Percentiles rank a stretch among this genome's conserved stretches.
Evolutionary conservation across 352 stramenopile genomes (phyloP).

Genomic region (Thalassiosira hispida): DNA sequence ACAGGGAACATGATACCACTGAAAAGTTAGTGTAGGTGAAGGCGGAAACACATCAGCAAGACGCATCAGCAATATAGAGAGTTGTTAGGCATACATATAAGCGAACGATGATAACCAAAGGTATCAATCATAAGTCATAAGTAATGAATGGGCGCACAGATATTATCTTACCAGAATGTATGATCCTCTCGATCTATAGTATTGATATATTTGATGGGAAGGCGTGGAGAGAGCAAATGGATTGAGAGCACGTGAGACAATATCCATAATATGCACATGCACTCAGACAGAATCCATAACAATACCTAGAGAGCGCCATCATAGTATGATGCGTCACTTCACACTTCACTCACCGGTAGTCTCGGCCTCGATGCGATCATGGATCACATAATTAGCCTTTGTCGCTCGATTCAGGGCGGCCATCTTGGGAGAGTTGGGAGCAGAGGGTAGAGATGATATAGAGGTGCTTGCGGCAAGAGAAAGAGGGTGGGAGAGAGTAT

Average conservation of each 20-base stretch:
- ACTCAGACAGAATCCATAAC: no score
- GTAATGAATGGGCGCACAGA: no score
- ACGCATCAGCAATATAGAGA: background rate
- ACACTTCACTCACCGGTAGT: conserved; percentile 69
- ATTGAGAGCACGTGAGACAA: no score
- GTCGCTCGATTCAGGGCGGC: conserved; percentile 74
- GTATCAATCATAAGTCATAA: no score
- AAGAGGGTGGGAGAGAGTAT: no score
- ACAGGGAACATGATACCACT: conserved; percentile 88
- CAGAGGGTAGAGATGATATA: no score
- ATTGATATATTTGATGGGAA: conserved; percentile 1
- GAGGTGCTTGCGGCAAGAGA: no score
- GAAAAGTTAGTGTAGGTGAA: conserved; percentile 5
- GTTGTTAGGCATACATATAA: no score
- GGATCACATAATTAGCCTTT: conserved; percentile 74
- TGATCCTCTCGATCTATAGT: conserved; percentile 83
- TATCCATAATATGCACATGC: no score
- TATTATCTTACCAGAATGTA: conserved; percentile 85
- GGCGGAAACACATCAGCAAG: conserved; percentile 13
- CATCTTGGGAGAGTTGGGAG: conserved; percentile 59
- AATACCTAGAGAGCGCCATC: no score
- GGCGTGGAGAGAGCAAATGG: conserved; percentile 9
- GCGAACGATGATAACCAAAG: no score
- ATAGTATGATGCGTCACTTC: no score
- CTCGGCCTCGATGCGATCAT: conserved; percentile 76